phyloP scores from a whole-genome alignment of 1,139 yeast genomes.

The Suhomyces anneliseae region DNA sequence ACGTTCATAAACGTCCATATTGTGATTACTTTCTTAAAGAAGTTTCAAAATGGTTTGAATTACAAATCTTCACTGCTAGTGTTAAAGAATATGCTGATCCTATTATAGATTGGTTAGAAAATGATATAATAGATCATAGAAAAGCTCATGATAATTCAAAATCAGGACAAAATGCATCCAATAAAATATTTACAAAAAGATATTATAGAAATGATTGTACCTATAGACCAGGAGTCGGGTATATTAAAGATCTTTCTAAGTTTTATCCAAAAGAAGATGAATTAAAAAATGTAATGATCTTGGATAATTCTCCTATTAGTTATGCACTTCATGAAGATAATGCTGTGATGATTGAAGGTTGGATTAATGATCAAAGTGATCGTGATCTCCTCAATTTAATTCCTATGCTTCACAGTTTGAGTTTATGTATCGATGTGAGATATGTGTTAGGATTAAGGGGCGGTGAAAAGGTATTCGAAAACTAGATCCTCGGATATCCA shows the following conservation, averaged over 20 bases:
- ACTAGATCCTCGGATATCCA: neutral
- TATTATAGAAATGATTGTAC: conserved; percentile 82
- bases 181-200: conserved; percentile 52
- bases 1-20: conserved; percentile 88
- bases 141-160: conserved; percentile 8
- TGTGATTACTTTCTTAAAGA: conserved; percentile 81
- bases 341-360: conserved; percentile 92
- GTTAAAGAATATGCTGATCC: conserved; percentile 97
- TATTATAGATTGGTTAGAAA: conserved; percentile 80
- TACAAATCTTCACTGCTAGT: conserved; percentile 90
- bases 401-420: conserved; percentile 77
- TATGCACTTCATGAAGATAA: conserved; percentile 82
- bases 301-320: conserved; percentile 91
- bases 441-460: conserved; percentile 69
- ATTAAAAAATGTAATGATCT: conserved; percentile 69
- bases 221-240: conserved; percentile 75
- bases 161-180: conserved; percentile 1
- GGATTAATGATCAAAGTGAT: conserved; percentile 95
- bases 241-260: conserved; percentile 76
- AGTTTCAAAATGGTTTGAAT: conserved; percentile 83
- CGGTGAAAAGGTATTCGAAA: conserved; percentile 72
- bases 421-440: conserved; percentile 86
- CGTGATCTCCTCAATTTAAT: conserved; percentile 74
- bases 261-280: conserved; percentile 50
- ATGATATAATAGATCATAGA: conserved; percentile 30